Percentiles rank a stretch among this genome's conserved stretches.
phyloP scores from a whole-genome alignment of 1,284 basidiomycete genomes.

The Apiotrichum domesticum region DNA sequence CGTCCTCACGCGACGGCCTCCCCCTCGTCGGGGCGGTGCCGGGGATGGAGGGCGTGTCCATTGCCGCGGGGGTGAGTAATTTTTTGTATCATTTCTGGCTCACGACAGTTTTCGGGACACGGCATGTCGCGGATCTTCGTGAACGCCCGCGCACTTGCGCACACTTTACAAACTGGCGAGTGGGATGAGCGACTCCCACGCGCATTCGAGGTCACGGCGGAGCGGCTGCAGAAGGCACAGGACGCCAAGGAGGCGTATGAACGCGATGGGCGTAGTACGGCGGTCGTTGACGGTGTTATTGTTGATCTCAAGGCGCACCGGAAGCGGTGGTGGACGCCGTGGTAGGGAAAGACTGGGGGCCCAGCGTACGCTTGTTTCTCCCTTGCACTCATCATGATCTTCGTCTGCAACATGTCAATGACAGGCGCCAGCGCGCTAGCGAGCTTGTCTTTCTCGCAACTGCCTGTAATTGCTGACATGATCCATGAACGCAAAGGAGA shows the following conservation, averaged over 20 bases:
- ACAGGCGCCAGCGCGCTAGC: too few species aligned
- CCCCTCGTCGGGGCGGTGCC: conserved; percentile 30
- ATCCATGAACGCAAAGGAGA: too few species aligned
- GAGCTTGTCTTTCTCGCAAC: too few species aligned
- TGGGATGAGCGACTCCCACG: conserved; percentile 21
- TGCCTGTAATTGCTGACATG: too few species aligned
- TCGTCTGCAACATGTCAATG: too few species aligned
- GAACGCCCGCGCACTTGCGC: conserved; percentile 15
- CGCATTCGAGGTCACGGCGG: conserved; percentile 19
- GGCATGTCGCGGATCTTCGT: conserved; percentile 29
- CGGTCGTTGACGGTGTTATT: conserved; percentile 1
- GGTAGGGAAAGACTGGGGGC: too few species aligned
- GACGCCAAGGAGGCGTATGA: neutral
- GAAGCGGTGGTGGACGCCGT: too few species aligned
- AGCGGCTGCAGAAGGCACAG: conserved; percentile 14
- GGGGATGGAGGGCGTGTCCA: conserved; percentile 17
- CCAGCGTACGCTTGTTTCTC: too few species aligned
- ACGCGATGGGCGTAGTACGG: neutral
- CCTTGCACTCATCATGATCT: too few species aligned
- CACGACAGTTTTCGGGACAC: conserved; percentile 12
- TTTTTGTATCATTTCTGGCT: neutral
- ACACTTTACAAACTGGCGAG: conserved; percentile 14
- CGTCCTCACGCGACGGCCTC: conserved; percentile 19
- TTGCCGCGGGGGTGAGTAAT: conserved; percentile 15
- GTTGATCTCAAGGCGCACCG: neutral